Conservation (phyloP, 176 grass and related monocot genomes). For the Areca catechu region DNA sequence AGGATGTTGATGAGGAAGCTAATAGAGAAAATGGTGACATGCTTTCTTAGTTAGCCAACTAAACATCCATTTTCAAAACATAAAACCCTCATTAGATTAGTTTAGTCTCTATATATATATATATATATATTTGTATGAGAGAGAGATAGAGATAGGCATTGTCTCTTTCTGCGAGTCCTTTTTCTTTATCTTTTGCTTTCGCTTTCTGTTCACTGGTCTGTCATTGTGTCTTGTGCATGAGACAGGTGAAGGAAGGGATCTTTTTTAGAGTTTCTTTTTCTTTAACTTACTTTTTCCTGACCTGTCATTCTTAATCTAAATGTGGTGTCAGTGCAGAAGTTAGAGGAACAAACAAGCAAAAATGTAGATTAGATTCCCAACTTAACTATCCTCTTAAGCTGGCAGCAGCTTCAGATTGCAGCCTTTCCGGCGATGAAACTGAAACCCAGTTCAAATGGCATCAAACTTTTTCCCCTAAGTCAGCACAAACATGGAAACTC, state of each 20-base stretch:
- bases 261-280: constrained; percentile 15
- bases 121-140: constrained; percentile 2
- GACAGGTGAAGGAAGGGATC: constrained; percentile 7
- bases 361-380: not conserved
- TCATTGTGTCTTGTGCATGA: constrained; percentile 53
- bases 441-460: constrained; percentile 19
- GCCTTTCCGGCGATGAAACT: no score
- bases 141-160: not conserved
- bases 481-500: no score
- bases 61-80: no score
- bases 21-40: constrained; percentile 18
- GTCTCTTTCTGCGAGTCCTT: constrained; percentile 25
- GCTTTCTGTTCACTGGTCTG: constrained; percentile 24
- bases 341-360: constrained; percentile 19
- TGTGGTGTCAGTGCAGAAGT: constrained; percentile 18
- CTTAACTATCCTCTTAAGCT: constrained; percentile 2
- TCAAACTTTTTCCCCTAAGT: constrained; percentile 23
- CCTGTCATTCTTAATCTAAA: not conserved
- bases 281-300: constrained; percentile 15
- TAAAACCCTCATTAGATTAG: no score
- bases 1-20: constrained; percentile 16
- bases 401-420: not conserved
- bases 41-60: not conserved
- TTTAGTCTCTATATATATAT: not conserved
- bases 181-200: constrained; percentile 52